Conservation (phyloP, 352 stramenopile species). For the Peronospora destructor region DNA sequence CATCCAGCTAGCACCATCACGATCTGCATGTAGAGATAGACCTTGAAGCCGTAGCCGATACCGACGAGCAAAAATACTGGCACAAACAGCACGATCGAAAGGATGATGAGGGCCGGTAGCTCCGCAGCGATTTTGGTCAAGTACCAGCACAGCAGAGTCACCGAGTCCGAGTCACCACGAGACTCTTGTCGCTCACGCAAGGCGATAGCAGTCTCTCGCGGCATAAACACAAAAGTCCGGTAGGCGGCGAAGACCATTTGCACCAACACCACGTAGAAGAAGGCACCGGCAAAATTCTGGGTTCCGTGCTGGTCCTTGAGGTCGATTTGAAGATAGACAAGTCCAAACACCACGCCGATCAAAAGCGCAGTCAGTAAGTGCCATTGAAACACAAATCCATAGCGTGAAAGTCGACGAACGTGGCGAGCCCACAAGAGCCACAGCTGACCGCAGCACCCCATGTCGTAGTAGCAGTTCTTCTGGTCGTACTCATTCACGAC, state of each 20-base stretch:
- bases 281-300: slow-evolving; percentile 43
- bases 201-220: slow-evolving; percentile 37
- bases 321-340: slow-evolving; percentile 41
- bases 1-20: slow-evolving; percentile 35
- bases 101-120: slow-evolving; percentile 29
- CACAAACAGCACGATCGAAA: slow-evolving; percentile 37
- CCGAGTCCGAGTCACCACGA: slow-evolving; percentile 30
- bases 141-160: slow-evolving; percentile 36
- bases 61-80: slow-evolving; percentile 40
- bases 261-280: slow-evolving; percentile 47
- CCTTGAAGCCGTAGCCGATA: slow-evolving; percentile 30
- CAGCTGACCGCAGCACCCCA: slow-evolving; percentile 30
- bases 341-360: slow-evolving; percentile 37
- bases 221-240: slow-evolving; percentile 34
- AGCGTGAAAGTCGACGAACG: slow-evolving; percentile 37
- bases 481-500: slow-evolving; percentile 17
- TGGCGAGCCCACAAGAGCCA: slow-evolving; percentile 31
- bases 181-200: slow-evolving; percentile 38
- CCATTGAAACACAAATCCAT: slow-evolving; percentile 35
- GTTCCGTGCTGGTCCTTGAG: slow-evolving; percentile 39
- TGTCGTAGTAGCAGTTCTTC: slow-evolving; percentile 27
- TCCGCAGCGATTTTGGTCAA: slow-evolving; percentile 39
- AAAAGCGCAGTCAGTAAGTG: slow-evolving; percentile 41
- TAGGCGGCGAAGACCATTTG: slow-evolving; percentile 41
- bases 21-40: slow-evolving; percentile 47